A percentile compares a stretch with the other conserved stretches of the same genome.
phyloP scores from a whole-genome alignment of 495 filamentous ascomycete species.

The Podospora comata region DNA sequence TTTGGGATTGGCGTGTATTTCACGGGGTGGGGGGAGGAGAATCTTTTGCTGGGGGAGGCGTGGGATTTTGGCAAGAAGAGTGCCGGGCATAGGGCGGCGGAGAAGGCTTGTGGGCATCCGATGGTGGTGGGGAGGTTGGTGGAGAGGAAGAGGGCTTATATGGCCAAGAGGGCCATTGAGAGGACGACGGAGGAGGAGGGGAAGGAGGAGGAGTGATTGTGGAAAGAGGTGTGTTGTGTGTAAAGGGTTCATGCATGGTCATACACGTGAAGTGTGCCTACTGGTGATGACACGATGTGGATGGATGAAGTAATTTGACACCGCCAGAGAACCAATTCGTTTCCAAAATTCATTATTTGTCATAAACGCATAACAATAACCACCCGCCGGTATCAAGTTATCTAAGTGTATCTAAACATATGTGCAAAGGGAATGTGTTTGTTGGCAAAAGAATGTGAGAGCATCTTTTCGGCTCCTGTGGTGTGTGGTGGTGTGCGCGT shows the following conservation, averaged over 20 bases:
- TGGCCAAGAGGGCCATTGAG: constrained; percentile 23
- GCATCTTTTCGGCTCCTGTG: not conserved
- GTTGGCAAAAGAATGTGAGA: not conserved
- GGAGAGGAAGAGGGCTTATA: constrained; percentile 47
- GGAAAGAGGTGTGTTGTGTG: not conserved
- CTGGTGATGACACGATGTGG: too few species aligned
- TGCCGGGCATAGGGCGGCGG: constrained; percentile 69
- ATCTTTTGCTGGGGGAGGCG: constrained; percentile 63
- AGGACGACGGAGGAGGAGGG: constrained; percentile 12
- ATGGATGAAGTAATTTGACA: too few species aligned
- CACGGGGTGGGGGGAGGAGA: constrained; percentile 67
- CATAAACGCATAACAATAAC: too few species aligned
- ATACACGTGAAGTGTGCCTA: too few species aligned
- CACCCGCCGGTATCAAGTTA: too few species aligned
- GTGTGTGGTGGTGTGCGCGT: not conserved
- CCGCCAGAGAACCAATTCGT: too few species aligned
- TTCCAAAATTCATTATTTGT: too few species aligned
- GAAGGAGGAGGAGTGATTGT: not conserved
- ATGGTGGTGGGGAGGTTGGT: constrained; percentile 54
- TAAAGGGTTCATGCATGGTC: too few species aligned
- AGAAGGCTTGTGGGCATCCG: constrained; percentile 58
- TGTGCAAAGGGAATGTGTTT: not conserved
- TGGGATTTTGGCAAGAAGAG: constrained; percentile 67
- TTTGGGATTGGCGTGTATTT: constrained; percentile 68
- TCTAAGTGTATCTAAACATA: too few species aligned